Evolutionary conservation across 306 rosid species (phyloP), one percentile per base, ranked within the genome.

Genomic region (Glycyrrhiza uralensis): DNA sequence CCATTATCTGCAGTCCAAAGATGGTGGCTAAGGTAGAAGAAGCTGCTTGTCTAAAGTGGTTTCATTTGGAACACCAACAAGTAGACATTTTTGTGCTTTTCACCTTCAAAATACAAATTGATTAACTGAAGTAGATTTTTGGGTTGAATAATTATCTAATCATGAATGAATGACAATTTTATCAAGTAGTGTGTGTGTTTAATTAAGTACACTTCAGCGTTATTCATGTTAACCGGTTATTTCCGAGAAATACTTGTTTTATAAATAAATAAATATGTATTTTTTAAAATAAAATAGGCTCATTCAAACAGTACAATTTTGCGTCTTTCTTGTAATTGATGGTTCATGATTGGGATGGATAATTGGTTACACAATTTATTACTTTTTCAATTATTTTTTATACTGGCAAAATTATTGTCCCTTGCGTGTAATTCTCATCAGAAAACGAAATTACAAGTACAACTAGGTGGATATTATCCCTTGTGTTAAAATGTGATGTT

Each of bases 11-110:
- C 96, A 17, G 80, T 82, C 18, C 96, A 93, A 75, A 85, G 94
- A 73, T 93, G 98, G 98, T 91, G 96, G 98, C 76, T 93, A 75
- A 85, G 98, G 82, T 89, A 87, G 89, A 87, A 36, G 26, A n/a
- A n/a, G n/a, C n/a, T n/a, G n/a, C 28, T 5, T 9, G 23, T 66
- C 74, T 19, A 50, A 74, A 51, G 56, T 64, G 69, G 2, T 70
- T 66, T 47, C 81, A 50, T 65, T 66, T 59, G 22, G 22, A 54
- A 28, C 64, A 62, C 56, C 54, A 30, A 55, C 54, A 30, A 55
- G 69, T 74, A 74, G 71, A 65, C 74, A 22, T 38, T 79, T 74
- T 72, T 49, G 26, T 65, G 76, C 14, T 19, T 41, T 3, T 30
- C n/a, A 60, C 47, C 22, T 15, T 26, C 19, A 23, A 69, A n/a